Conservation (phyloP, 768 basidiomycete genomes). For the Plicaturopsis crispa region DNA sequence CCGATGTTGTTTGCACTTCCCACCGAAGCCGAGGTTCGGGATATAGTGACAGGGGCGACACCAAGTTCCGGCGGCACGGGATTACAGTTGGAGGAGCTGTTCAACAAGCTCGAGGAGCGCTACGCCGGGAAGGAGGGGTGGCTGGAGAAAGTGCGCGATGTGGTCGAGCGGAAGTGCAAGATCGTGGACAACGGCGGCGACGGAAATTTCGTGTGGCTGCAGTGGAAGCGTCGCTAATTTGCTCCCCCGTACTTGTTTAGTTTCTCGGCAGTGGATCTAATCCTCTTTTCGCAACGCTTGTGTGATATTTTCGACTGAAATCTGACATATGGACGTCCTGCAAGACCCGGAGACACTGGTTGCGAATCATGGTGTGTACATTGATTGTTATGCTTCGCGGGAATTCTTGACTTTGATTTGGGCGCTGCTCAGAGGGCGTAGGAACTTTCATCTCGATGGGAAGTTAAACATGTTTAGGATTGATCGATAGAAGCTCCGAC, state of each 20-base stretch:
- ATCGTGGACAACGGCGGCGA: slow-evolving; percentile 47
- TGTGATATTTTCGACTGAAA: too few species aligned
- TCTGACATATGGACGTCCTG: too few species aligned
- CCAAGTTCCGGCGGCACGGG: slow-evolving; percentile 54
- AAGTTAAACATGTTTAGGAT: too few species aligned
- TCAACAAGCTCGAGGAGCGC: slow-evolving; percentile 43
- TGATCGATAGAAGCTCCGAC: too few species aligned
- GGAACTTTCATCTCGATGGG: too few species aligned
- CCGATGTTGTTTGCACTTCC: slow-evolving; percentile 55
- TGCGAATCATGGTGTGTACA: too few species aligned
- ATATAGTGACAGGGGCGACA: slow-evolving; percentile 58
- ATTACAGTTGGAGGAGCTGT: slow-evolving; percentile 54
- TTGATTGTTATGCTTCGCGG: too few species aligned
- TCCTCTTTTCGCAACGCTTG: slow-evolving; percentile 1
- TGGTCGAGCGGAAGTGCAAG: slow-evolving; percentile 62
- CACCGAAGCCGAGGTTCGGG: slow-evolving; percentile 65
- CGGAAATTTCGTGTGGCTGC: slow-evolving; percentile 53
- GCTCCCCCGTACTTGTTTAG: too few species aligned
- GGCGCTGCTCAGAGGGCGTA: too few species aligned
- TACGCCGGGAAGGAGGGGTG: slow-evolving; percentile 49
- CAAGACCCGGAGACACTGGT: too few species aligned
- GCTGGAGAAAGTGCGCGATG: slow-evolving; percentile 69
- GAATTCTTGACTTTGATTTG: too few species aligned
- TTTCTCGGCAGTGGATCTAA: slow-evolving; percentile 2
- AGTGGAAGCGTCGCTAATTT: slow-evolving; percentile 57